These are phyloP conservation scores for Sorghum bicolor DNA, from an alignment of 176 grass and related monocot species.

Conservation along the genomic window Sorghum_bicolor_NCBIv3 NC_012873.2:4043501-4044000, in stretches of 20 bases:
- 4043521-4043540: conserved; percentile 66
- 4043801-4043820: conserved; percentile 68
- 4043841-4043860: conserved; percentile 74
- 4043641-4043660: conserved; percentile 61
- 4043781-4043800: conserved; percentile 71
- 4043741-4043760: conserved; percentile 60
- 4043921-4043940: conserved; percentile 36
- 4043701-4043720: conserved; percentile 34
- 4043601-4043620: conserved; percentile 65
- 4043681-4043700: conserved; percentile 19
- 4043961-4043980: conserved; percentile 56
- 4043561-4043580: conserved; percentile 67
- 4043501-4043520: conserved; percentile 50
- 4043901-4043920: conserved; percentile 31
- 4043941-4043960: conserved; percentile 81
- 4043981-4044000: conserved; percentile 54
- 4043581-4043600: conserved; percentile 67
- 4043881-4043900: conserved; percentile 80
- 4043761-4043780: conserved; percentile 60
- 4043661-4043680: conserved; percentile 73
- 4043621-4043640: conserved; percentile 51
- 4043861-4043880: conserved; percentile 78
- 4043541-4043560: conserved; percentile 62
- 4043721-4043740: conserved; percentile 70
- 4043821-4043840: conserved; percentile 61